Percentiles rank a stretch among this genome's conserved stretches.
These are phyloP conservation scores for Fusarium tjaetaba DNA, from an alignment of 2,329 filamentous ascomycete genomes.

Conservation along the genomic window DNA sequence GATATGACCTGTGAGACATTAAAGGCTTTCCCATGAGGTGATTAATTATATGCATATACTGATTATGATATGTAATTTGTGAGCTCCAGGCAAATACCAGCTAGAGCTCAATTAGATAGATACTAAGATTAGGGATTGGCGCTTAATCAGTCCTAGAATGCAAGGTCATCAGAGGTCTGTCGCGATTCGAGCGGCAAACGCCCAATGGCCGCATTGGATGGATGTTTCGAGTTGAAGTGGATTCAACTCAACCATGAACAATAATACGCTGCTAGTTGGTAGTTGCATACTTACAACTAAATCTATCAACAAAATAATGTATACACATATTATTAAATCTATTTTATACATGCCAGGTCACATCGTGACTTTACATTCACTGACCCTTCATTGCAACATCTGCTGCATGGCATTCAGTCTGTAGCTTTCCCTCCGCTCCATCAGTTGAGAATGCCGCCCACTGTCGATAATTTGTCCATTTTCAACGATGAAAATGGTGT, in stretches of 20 bases:
- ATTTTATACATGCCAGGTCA: neutral
- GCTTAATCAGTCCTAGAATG: conserved; percentile 20
- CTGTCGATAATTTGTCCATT: conserved; percentile 61
- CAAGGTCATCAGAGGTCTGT: neutral
- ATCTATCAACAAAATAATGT: neutral
- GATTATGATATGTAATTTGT: neutral
- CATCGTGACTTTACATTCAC: neutral
- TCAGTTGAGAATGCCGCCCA: conserved; percentile 63
- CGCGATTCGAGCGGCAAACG: neutral
- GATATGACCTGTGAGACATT: neutral
- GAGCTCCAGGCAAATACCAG: neutral
- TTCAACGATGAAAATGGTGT: conserved; percentile 66
- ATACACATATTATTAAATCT: neutral
- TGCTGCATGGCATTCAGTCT: conserved; percentile 62
- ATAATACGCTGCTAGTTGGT: neutral
- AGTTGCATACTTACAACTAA: neutral
- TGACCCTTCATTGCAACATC: conserved; percentile 48
- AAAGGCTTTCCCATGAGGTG: neutral
- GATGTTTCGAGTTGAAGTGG: neutral
- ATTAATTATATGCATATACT: neutral
- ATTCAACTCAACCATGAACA: neutral
- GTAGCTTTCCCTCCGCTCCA: conserved; percentile 62
- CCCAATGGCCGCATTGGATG: neutral
- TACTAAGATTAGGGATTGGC: neutral
- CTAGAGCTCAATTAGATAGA: conserved; percentile 4